These are phyloP conservation scores for Solanum arcanum DNA, from an alignment of 257 asterid genomes.

Conservation along the genomic window DNA sequence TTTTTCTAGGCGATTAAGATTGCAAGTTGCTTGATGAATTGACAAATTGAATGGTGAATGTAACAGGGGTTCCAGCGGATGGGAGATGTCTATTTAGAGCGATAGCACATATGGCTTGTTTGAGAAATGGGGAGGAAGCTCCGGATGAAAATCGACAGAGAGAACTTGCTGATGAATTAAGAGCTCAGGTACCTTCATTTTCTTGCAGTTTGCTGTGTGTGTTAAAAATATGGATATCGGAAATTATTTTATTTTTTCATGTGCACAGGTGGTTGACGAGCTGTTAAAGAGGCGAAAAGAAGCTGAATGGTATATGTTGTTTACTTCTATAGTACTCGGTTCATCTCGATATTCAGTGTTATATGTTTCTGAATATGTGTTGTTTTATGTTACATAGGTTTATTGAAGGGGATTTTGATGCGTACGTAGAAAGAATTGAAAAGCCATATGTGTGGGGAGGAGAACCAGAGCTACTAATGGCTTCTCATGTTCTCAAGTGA, in stretches of 20 bases:
- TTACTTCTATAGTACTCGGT: background rate
- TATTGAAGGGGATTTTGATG: conserved; percentile 78
- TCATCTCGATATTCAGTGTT: background rate
- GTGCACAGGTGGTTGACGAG: conserved; percentile 69
- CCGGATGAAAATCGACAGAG: conserved; percentile 66
- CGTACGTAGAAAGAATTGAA: conserved; percentile 51
- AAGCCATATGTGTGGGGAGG: conserved; percentile 90
- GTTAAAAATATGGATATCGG: background rate
- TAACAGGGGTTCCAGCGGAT: conserved; percentile 63
- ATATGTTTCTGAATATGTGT: background rate
- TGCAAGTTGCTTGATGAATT: background rate
- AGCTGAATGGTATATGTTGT: conserved; percentile 49
- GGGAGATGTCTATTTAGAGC: conserved; percentile 84
- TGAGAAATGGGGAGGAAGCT: conserved; percentile 50
- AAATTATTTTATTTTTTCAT: background rate
- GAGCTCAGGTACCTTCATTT: conserved; percentile 47
- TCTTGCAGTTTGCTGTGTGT: background rate
- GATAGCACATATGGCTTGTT: conserved; percentile 67
- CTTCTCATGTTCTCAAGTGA: conserved; percentile 80
- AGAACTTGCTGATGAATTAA: conserved; percentile 80
- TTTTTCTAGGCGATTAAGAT: background rate
- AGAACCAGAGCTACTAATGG: conserved; percentile 78
- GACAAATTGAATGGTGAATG: background rate
- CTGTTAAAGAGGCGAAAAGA: conserved; percentile 68
- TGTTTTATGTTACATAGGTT: conserved; percentile 22